Percentiles rank a stretch among this genome's conserved stretches.
Conservation (phyloP, 148 eudicot species). For the Silene latifolia region DNA sequence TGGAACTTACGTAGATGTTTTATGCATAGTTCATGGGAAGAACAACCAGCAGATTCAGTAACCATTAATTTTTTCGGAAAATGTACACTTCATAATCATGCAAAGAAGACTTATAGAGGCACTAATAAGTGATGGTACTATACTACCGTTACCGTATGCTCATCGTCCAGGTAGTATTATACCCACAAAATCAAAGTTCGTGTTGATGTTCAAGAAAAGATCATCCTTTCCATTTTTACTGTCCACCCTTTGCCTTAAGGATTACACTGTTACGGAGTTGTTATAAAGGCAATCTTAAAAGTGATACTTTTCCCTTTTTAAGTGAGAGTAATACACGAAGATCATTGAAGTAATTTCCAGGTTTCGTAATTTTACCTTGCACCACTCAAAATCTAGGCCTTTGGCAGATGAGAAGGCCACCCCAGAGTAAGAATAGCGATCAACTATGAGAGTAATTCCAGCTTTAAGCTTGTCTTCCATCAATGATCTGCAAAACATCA, state of each 20-base stretch:
- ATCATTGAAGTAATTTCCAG: background rate
- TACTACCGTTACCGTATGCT: background rate
- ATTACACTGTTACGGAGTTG: background rate
- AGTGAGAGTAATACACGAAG: background rate
- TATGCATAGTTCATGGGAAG: background rate
- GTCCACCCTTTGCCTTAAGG: background rate
- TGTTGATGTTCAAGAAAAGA: background rate
- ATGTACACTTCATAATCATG: background rate
- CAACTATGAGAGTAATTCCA: constrained; percentile 79
- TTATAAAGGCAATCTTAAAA: background rate
- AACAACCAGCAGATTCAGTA: background rate
- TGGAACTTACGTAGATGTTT: background rate
- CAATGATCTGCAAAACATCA: constrained; percentile 44
- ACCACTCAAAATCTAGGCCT: constrained; percentile 90
- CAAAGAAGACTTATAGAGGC: background rate
- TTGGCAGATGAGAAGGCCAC: constrained; percentile 97
- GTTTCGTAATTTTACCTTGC: constrained; percentile 54
- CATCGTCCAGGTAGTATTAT: background rate
- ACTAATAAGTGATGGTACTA: background rate
- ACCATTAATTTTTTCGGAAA: background rate
- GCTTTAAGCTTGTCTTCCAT: constrained; percentile 83
- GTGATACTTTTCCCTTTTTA: background rate
- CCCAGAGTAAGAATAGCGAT: constrained; percentile 96
- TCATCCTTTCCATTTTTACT: background rate
- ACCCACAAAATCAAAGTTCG: background rate